A percentile compares a stretch with the other conserved stretches of the same genome.
Evolutionary conservation across 108 stramenopile genomes (phyloP).

Genomic region (Schizochytrium sp.): DNA sequence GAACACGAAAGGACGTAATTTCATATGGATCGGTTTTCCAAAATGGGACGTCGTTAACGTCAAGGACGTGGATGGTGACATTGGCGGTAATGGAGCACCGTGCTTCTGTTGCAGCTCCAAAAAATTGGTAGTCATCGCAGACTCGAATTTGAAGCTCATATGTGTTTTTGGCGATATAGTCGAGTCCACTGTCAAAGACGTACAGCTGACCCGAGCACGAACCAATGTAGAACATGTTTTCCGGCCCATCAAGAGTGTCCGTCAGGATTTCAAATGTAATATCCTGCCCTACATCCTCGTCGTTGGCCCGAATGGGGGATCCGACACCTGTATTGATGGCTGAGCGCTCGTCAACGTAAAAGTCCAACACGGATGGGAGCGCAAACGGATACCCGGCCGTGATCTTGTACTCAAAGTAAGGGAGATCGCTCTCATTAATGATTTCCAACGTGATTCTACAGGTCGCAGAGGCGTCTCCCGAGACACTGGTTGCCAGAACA

Average conservation of each 20-base stretch:
- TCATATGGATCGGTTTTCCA: neutral
- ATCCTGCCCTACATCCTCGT: conserved; percentile 3
- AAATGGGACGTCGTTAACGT: neutral
- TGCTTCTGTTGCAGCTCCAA: neutral
- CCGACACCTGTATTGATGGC: neutral
- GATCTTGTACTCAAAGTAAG: neutral
- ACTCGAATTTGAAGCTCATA: neutral
- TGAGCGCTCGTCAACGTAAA: neutral
- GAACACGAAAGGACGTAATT: neutral
- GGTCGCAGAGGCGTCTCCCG: neutral
- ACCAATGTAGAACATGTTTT: neutral
- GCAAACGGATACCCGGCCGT: neutral
- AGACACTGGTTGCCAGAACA: neutral
- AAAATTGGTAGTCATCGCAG: neutral
- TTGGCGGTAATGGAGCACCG: neutral
- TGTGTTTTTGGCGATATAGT: neutral
- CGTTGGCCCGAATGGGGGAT: neutral
- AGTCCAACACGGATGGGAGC: neutral
- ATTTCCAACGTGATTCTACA: neutral
- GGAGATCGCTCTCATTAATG: neutral
- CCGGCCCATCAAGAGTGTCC: neutral
- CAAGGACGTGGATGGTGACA: neutral
- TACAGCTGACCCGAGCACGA: conserved; percentile 12
- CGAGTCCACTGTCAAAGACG: neutral
- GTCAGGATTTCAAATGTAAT: neutral